Base-by-base conservation (phyloP, 2,329 filamentous ascomycete genomes). In the Aspergillaceae sp. region DNA sequence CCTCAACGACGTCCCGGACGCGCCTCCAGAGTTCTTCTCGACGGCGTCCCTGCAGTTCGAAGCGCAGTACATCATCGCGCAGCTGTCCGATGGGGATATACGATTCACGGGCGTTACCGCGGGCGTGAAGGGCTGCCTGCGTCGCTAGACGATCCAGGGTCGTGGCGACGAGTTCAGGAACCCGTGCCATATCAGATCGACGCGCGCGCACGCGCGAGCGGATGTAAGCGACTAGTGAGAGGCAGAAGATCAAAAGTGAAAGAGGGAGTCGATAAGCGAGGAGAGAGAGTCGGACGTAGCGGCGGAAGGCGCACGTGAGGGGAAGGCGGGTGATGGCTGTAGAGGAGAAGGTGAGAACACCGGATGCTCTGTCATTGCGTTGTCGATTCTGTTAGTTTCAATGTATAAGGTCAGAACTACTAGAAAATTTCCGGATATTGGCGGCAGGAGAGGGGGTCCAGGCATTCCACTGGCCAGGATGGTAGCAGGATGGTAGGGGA, bases 311-410 rank as follows among this genome's bases (percentile, higher is more conserved):
- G 56, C 71, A 66, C 74, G 73, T 65, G 84, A 96, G 76, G 73
- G 90, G 80, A 84, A 97, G 78, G 69, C 85, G 80, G 78, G 90
- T 86, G 83, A 94, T 86, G 76, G 87, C 94, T 75, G 79, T 85
- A 72, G 86, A 91, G 70, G 82, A 80, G 77, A 96, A 80, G 68
- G 73, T 73, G 74, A 82, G 70, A 76, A 74, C 67, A 72, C 70
- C 71, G 77, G 78, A 75, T 74, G 77, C 73, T 87, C 87, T 91
- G 81, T 81, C 72, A 83, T 74, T 66, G 79, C 73, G 74, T 78
- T 70, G 73, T 78, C 73, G 75, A 75, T 78, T 83, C 89, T 95
- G 81, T 95, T 89, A 95, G 89, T 94, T 72, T 61, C 59, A 53
- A 57, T 37, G 11, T 37, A 32, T 30, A 58, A 67, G 74, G 81